Conservation (phyloP, 768 basidiomycete species). For the Rhodocollybia butyracea region DNA sequence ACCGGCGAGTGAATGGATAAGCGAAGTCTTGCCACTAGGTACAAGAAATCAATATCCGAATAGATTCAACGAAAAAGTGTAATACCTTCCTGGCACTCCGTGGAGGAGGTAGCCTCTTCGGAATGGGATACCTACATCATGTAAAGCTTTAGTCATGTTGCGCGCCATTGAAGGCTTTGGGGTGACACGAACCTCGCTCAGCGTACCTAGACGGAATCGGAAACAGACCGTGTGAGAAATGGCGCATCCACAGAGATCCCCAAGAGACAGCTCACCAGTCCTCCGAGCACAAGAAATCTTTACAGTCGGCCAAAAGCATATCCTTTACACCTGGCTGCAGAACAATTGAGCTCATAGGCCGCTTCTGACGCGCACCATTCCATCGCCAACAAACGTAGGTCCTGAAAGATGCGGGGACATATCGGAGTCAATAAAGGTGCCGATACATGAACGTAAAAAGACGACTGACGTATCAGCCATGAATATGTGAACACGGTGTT, state of each 20-base stretch:
- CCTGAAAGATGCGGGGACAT: constrained; percentile 35
- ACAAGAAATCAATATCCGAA: not conserved
- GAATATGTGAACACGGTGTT: constrained; percentile 87
- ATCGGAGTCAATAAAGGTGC: constrained; percentile 3
- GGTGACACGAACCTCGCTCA: constrained; percentile 62
- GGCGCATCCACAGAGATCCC: constrained; percentile 14
- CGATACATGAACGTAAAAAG: not conserved
- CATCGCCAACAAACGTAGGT: constrained; percentile 80
- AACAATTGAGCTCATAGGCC: constrained; percentile 91
- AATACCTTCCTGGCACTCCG: constrained; percentile 81
- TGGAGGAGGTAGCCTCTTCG: constrained; percentile 82
- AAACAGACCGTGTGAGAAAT: constrained; percentile 15
- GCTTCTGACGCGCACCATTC: constrained; percentile 86
- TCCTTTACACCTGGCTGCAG: constrained; percentile 88
- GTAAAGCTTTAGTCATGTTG: constrained; percentile 13
- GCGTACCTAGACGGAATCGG: constrained; percentile 64
- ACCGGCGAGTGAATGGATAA: constrained; percentile 82
- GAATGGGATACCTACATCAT: constrained; percentile 77
- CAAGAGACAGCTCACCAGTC: constrained; percentile 62
- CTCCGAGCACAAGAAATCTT: constrained; percentile 79
- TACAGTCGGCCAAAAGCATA: constrained; percentile 86
- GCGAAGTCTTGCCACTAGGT: constrained; percentile 76
- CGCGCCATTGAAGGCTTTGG: constrained; percentile 12
- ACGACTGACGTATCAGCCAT: constrained; percentile 79
- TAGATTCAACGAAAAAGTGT: not conserved